phyloP scores from a whole-genome alignment of 129 eudicot species.

The sunflower (Helianthus annuus) region DNA sequence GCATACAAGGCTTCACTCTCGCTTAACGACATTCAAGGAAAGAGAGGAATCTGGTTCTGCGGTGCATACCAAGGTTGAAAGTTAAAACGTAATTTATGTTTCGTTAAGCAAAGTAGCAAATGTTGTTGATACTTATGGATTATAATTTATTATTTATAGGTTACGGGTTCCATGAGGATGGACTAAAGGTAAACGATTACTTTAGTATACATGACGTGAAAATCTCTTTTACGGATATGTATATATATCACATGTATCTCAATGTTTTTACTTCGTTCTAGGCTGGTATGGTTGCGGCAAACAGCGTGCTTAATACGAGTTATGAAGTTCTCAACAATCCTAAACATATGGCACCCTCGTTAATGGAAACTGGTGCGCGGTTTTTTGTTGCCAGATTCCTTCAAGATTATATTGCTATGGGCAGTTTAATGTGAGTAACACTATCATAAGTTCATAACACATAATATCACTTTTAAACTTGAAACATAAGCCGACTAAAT shows the following conservation, averaged over 20 bases:
- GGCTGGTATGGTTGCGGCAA: constrained; percentile 85
- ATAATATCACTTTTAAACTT: not conserved
- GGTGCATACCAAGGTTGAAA: constrained; percentile 92
- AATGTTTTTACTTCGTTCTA: constrained; percentile 24
- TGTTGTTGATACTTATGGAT: not conserved
- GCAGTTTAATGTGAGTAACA: constrained; percentile 74
- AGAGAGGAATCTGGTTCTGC: constrained; percentile 92
- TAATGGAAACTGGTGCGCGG: constrained; percentile 78
- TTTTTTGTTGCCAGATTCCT: constrained; percentile 71
- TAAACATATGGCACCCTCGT: constrained; percentile 91
- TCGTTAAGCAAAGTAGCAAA: not conserved
- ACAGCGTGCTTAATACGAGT: constrained; percentile 52
- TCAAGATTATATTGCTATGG: constrained; percentile 52
- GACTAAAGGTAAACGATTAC: constrained; percentile 61
- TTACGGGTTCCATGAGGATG: constrained; percentile 97
- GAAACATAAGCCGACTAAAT: not conserved
- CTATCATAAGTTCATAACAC: not conserved
- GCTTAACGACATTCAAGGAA: constrained; percentile 80
- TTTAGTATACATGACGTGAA: not conserved
- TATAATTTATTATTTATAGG: constrained; percentile 41
- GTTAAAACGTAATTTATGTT: not conserved
- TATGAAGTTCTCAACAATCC: constrained; percentile 59
- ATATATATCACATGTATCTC: not conserved
- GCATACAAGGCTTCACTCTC: constrained; percentile 84
- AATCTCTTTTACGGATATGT: not conserved